Evolutionary conservation across 768 basidiomycete genomes (phyloP), one percentile per base, ranked within the genome.

Genomic region (Pleurotus djamor): DNA sequence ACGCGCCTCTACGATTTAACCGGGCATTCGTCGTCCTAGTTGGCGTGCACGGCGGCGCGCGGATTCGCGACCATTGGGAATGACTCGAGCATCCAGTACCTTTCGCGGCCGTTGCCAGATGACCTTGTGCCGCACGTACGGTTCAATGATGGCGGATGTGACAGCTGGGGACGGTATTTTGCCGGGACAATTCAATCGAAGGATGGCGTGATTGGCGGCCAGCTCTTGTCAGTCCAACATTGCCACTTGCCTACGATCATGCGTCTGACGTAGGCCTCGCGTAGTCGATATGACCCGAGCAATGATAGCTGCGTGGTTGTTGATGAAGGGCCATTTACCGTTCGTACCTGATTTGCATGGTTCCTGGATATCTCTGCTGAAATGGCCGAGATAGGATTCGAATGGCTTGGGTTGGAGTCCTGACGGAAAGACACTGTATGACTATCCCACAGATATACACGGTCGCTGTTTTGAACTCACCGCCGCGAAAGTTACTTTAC

Each of bases 71-170:
- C 84, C 33, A 72, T 87, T 33, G 76, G 80, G 52, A 69, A 68
- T 33, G 68, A 75, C 58, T 76, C 80, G 12, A 72, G 64, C 16
- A 65, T 85, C 28, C 71, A 69, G 37, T 83, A 87, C 69, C 68
- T 90, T 60, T 74, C 71, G 58, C 69, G 78, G 69, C 86, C 88
- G 10, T 65, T 89, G 5, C 71, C 78, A n/a, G 63, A 68, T 8
- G 67, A 74, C 21, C 73, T 82, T 38, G 64, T 65, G 9, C 69
- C 73, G 2, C 73, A 80, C 61, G 82, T 79, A 33, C 79, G 88
- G 45, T 87, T 89, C 73, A 88, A 90, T 71, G 88, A 89, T 64
- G 88, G 87, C 37, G 86, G 77, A 2, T 89, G 88, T 66, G 87
- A 88, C 65, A 78, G 72, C 59, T 72, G 78, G 63, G 88, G 88